phyloP scores from a whole-genome alignment of 768 basidiomycete genomes.

The Russula compacta region DNA sequence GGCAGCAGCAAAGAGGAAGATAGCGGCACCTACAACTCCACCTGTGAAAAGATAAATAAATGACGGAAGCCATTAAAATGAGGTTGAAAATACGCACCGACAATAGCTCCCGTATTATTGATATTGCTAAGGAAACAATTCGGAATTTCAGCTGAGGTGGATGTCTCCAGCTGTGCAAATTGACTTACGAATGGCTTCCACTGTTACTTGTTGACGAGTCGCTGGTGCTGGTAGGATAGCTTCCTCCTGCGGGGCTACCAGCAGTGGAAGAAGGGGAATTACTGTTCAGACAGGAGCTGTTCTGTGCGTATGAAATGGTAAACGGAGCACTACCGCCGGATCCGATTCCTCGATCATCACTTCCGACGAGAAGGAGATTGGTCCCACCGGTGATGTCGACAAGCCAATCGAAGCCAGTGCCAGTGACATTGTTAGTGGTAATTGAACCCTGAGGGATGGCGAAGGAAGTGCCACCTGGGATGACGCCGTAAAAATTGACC shows the following conservation, averaged over 20 bases:
- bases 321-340: constrained; percentile 54
- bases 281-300: constrained; percentile 47
- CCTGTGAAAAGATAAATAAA: constrained; percentile 37
- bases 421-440: constrained; percentile 34
- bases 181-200: constrained; percentile 18
- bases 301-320: constrained; percentile 44
- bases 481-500: constrained; percentile 59
- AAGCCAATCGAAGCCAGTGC: constrained; percentile 64
- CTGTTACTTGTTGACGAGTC: constrained; percentile 26
- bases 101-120: constrained; percentile 13
- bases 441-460: constrained; percentile 43
- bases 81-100: constrained; percentile 6
- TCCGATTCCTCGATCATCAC: constrained; percentile 59
- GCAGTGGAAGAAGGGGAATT: constrained; percentile 70
- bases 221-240: constrained; percentile 48
- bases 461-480: constrained; percentile 75
- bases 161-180: neutral
- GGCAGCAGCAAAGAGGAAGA: constrained; percentile 34
- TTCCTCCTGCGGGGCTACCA: constrained; percentile 66
- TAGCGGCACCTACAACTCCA: constrained; percentile 52
- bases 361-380: constrained; percentile 55
- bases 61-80: neutral
- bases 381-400: constrained; percentile 57
- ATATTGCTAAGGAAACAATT: too few relatives aligned
- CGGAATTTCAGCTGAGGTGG: neutral